Evolutionary conservation across 2,329 filamentous ascomycete species (phyloP).

Genomic region (Cladosporium colombiae): DNA sequence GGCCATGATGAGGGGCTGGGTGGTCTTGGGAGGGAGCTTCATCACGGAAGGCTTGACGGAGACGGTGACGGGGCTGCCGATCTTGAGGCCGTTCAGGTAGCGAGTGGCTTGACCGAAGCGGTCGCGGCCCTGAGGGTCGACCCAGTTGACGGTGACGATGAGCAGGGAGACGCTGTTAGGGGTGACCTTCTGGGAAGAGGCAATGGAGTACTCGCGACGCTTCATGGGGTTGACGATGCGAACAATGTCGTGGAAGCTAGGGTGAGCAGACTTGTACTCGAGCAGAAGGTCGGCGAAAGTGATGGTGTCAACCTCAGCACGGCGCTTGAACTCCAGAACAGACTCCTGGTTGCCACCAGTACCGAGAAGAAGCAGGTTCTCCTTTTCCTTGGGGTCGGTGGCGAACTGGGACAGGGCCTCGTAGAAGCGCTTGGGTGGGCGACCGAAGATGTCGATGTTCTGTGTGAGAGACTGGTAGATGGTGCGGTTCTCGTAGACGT

Average conservation of each 20-base stretch:
- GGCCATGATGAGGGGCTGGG: conserved; percentile 96
- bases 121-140: conserved; percentile 81
- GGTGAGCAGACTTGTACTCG: conserved; percentile 87
- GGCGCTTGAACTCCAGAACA: conserved; percentile 86
- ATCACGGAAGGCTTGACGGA: conserved; percentile 98
- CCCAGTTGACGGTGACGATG: conserved; percentile 97
- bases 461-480: conserved; percentile 89
- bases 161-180: conserved; percentile 88
- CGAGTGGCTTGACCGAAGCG: conserved; percentile 91
- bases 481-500: conserved; percentile 80
- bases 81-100: conserved; percentile 75
- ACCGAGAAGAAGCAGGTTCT: conserved; percentile 73
- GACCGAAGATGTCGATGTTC: conserved; percentile 95
- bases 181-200: conserved; percentile 91
- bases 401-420: conserved; percentile 87
- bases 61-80: conserved; percentile 80
- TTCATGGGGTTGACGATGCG: conserved; percentile 90
- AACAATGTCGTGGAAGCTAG: conserved; percentile 82
- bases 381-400: conserved; percentile 77
- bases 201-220: conserved; percentile 98
- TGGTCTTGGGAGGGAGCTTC: conserved; percentile 89
- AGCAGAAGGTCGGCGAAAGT: conserved; percentile 89
- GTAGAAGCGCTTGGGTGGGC: conserved; percentile 97
- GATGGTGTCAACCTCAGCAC: conserved; percentile 84
- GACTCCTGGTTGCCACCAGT: conserved; percentile 66